Conservation (phyloP, 352 stramenopile genomes). For the Aphanomyces invadans region DNA sequence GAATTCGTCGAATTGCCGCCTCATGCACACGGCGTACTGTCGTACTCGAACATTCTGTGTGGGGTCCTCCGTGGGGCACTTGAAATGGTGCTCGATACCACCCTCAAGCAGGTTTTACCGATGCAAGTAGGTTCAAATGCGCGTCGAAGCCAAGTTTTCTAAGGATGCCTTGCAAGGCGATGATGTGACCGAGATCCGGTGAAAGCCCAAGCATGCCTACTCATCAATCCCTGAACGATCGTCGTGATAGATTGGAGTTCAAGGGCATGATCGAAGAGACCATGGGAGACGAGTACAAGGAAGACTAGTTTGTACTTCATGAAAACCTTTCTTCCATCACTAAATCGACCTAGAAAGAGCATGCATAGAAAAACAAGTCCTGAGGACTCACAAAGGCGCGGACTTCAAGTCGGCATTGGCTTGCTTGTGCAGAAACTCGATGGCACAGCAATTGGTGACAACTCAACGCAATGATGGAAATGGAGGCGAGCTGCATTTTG, state of each 20-base stretch:
- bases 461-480: neutral
- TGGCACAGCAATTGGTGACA: neutral
- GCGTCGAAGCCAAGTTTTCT: constrained; percentile 72
- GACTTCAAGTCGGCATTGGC: too few species aligned
- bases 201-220: too few species aligned
- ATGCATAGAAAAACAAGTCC: too few species aligned
- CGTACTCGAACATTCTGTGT: constrained; percentile 96
- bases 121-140: constrained; percentile 52
- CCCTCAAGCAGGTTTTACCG: neutral
- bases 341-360: too few species aligned
- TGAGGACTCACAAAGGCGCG: too few species aligned
- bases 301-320: constrained; percentile 50
- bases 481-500: neutral
- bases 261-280: constrained; percentile 86
- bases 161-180: constrained; percentile 82
- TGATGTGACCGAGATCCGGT: constrained; percentile 82
- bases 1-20: constrained; percentile 88
- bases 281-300: constrained; percentile 86
- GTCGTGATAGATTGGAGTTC: constrained; percentile 45
- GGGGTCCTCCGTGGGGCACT: constrained; percentile 92
- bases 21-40: constrained; percentile 82
- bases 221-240: neutral
- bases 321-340: neutral
- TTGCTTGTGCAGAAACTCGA: too few species aligned
- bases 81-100: constrained; percentile 82